phyloP scores from a whole-genome alignment of 371 early-diverging fungal species.

The Capniomyces stellatus region DNA sequence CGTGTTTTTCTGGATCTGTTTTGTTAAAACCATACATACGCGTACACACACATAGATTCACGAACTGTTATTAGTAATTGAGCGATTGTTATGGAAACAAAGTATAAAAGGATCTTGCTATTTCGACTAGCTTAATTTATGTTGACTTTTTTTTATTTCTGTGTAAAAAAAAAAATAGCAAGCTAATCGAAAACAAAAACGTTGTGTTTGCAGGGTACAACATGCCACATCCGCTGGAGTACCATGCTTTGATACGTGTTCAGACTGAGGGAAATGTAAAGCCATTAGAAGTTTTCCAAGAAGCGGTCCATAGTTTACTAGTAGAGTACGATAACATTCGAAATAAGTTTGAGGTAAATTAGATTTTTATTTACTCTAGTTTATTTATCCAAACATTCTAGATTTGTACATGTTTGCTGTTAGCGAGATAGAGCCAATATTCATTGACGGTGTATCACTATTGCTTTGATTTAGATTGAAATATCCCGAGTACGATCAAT shows the following conservation, averaged over 20 bases:
- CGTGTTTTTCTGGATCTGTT: conserved; percentile 12
- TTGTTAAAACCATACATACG: background rate
- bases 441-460: conserved; percentile 9
- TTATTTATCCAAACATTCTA: background rate
- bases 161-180: conserved; percentile 28
- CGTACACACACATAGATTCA: background rate
- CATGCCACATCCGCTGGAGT: conserved; percentile 94
- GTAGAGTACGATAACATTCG: conserved; percentile 62
- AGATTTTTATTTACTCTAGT: background rate
- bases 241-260: conserved; percentile 70
- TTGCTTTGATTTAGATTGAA: conserved; percentile 8
- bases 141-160: no score
- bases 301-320: conserved; percentile 58
- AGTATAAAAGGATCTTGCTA: no score
- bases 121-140: no score
- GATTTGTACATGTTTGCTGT: background rate
- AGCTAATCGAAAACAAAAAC: conserved; percentile 74
- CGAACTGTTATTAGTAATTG: background rate
- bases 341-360: conserved; percentile 59
- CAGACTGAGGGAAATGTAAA: conserved; percentile 75
- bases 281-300: conserved; percentile 61
- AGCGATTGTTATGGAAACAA: no score
- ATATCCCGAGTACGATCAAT: conserved; percentile 10
- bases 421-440: conserved; percentile 22
- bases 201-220: conserved; percentile 96